Conservation (phyloP, 2,329 filamentous ascomycete species). For the Exserohilum rostratum region DNA sequence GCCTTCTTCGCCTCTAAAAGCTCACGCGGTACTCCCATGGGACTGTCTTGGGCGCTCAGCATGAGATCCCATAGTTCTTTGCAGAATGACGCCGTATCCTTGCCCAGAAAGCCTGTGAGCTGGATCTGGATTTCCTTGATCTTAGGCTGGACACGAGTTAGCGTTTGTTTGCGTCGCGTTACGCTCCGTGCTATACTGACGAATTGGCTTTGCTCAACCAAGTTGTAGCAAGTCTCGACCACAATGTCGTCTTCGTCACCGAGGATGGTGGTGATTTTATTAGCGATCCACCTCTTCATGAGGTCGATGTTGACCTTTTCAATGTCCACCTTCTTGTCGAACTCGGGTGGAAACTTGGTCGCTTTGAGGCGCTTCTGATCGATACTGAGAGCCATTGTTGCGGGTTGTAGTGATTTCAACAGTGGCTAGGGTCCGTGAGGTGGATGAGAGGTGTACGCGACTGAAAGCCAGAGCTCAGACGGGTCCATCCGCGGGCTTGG, state of each 20-base stretch:
- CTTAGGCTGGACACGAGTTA: slow-evolving; percentile 70
- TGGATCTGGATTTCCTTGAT: slow-evolving; percentile 96
- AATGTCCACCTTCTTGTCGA: slow-evolving; percentile 96
- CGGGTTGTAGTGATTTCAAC: slow-evolving; percentile 1
- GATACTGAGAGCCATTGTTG: slow-evolving; percentile 76
- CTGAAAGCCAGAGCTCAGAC: slow-evolving; percentile 17
- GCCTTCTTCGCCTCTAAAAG: slow-evolving; percentile 94
- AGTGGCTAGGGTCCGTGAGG: slow-evolving; percentile 1
- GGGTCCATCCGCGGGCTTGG: slow-evolving; percentile 19
- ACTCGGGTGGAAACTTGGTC: slow-evolving; percentile 93
- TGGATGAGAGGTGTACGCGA: slow-evolving; percentile 7
- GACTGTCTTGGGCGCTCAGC: slow-evolving; percentile 84
- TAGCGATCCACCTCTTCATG: slow-evolving; percentile 98
- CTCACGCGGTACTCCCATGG: slow-evolving; percentile 91
- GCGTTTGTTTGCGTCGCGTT: slow-evolving; percentile 1
- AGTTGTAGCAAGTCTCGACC: slow-evolving; percentile 77
- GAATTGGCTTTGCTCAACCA: slow-evolving; percentile 74
- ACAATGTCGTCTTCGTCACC: slow-evolving; percentile 96
- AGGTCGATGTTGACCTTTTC: slow-evolving; percentile 95
- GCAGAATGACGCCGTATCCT: slow-evolving; percentile 86
- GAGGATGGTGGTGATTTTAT: slow-evolving; percentile 83
- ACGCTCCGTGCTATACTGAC: slow-evolving; percentile 60
- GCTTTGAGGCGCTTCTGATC: slow-evolving; percentile 88
- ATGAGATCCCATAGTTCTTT: slow-evolving; percentile 93
- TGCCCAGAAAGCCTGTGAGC: slow-evolving; percentile 92